phyloP scores from a whole-genome alignment of 106 monocot genomes.

The Allium cepa region DNA sequence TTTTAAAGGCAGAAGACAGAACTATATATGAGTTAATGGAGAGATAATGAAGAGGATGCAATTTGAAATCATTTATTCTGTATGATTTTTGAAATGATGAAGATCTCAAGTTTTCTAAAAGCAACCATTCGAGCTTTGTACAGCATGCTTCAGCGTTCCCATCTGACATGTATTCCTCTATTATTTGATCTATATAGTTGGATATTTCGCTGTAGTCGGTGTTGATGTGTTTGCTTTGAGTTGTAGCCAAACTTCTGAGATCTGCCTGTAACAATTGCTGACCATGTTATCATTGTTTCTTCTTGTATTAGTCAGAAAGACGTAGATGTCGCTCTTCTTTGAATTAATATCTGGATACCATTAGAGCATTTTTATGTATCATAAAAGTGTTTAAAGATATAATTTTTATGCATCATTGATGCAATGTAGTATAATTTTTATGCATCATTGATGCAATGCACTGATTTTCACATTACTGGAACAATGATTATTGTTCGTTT shows the following conservation, averaged over 20 bases:
- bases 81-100: constrained; percentile 9
- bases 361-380: no score
- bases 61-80: constrained; percentile 14
- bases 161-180: constrained; percentile 42
- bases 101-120: constrained; percentile 8
- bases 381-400: no score
- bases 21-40: constrained; percentile 54
- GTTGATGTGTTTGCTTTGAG: constrained; percentile 1
- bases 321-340: no score
- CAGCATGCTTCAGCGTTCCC: constrained; percentile 48
- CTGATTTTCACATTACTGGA: no score
- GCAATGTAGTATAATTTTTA: no score
- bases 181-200: constrained; percentile 45
- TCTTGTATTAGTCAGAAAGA: no score
- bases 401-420: no score
- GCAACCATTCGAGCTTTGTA: constrained; percentile 45
- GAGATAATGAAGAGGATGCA: constrained; percentile 74
- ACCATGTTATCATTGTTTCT: no score
- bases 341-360: no score
- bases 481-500: no score
- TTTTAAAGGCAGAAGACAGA: constrained; percentile 57
- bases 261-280: constrained; percentile 19
- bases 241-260: constrained; percentile 12
- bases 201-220: constrained; percentile 15
- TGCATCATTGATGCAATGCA: no score